Evolutionary conservation across 345 rosid species (phyloP).

Genomic region (Arabis alpina): DNA sequence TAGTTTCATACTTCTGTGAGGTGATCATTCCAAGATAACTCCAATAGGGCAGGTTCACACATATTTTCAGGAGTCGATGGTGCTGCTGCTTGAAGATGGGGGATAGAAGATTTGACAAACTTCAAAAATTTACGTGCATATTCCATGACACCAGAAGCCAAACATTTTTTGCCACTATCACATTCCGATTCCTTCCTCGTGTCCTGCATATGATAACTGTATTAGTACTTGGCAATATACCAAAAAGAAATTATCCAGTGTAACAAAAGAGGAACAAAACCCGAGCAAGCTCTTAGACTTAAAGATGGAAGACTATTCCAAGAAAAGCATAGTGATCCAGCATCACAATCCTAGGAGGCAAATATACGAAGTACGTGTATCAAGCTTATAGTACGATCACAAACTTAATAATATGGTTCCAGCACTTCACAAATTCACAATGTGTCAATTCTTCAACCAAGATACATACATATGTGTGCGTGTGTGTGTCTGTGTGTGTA

Average conservation of each 20-base stretch:
- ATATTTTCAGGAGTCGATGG: conserved; percentile 68
- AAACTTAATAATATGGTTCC: conserved; percentile 20
- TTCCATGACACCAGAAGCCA: conserved; percentile 49
- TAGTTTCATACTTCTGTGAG: conserved; percentile 70
- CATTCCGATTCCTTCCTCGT: conserved; percentile 43
- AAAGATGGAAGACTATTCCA: conserved; percentile 14
- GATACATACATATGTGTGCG: background rate
- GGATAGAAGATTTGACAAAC: conserved; percentile 49
- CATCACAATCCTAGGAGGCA: background rate
- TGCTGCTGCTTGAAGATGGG: conserved; percentile 59
- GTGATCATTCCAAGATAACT: conserved; percentile 67
- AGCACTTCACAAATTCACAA: background rate
- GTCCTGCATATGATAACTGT: conserved; percentile 49
- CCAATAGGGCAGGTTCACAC: conserved; percentile 56
- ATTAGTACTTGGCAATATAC: conserved; percentile 7
- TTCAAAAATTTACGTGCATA: conserved; percentile 81
- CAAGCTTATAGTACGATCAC: background rate
- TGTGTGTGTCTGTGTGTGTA: background rate
- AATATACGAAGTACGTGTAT: background rate
- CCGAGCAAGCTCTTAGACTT: conserved; percentile 6
- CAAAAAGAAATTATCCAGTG: conserved; percentile 2
- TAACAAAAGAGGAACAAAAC: conserved; percentile 21
- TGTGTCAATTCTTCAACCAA: background rate
- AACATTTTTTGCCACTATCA: conserved; percentile 44
- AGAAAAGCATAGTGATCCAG: conserved; percentile 7